Base-by-base conservation (phyloP, 2,329 filamentous ascomycete species). In the Microascus cirrosus region DNA sequence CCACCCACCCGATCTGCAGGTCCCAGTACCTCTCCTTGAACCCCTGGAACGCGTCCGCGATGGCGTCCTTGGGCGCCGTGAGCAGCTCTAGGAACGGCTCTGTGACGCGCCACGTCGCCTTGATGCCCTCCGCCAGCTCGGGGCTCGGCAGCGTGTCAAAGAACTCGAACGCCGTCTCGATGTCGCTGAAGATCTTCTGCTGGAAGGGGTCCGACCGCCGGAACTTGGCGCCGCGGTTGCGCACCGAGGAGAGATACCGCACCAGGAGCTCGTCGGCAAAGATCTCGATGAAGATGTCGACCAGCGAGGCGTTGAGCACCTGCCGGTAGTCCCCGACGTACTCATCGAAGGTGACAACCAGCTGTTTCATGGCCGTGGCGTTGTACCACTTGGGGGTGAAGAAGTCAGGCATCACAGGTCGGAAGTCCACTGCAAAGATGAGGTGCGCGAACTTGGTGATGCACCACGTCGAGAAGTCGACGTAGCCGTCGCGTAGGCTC, bases 21-120 rank as follows among this genome's bases (percentile, higher is more conserved):
- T 99, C 94, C 89, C 93, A 96, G 71, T 96, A 96, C 53, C 83
- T 80, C 45, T 73, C 76, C 78, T 96, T 97, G 75, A 99, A 93
- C 5, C 77, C 75, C 64, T 87, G 87, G 67, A 95, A 97, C 1
- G 89, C 85, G 56, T 88, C 83, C 18, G 90, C 84, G 0, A 96
- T 78, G 25, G 76, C 78, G 34, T 84, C 80, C 55, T 85, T 86
- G 67, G 94, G 90, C 34, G 86, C 84, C 3, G 84, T 84, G n/a
- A 99, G 77, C 60, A 99, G 74, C 53, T 84, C 80, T 22, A 95
- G 78, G 66, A 99, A 91, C 65, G 82, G 82, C 71, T 96, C 89
- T 8, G 95, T 90, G 20, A 91, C 90, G 58, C 91, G 83, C 94
- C 94, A 99, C 63, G 92, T 94, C 68, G 89, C 81, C 74, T 93